Base-by-base conservation (phyloP, 345 rosid species). In the Alliaria petiolata region DNA sequence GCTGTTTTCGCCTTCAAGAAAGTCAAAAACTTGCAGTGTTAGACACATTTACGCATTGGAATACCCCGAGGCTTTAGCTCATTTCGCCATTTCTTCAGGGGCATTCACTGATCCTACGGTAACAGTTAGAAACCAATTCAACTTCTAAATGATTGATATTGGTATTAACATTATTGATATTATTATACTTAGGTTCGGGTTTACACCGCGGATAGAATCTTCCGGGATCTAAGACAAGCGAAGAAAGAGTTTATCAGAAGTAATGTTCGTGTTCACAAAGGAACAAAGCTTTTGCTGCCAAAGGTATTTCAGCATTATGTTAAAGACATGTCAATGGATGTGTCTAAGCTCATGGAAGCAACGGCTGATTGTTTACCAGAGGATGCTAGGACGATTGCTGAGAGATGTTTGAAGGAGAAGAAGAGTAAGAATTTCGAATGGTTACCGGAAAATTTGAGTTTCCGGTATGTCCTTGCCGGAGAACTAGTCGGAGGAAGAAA, bases 31-130 rank as follows among this genome's bases (percentile, higher is more conserved):
- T 1, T 82, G 85, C 58, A 85, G 71, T 73, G 59, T 44, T 6
- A 76, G 80, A 54, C 97, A 92, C 78, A 69, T 56, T 28, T 92
- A 87, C 67, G 90, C 96, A 6, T 74, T 92, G 56, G 96, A 92
- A 26, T 92, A 87, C 67, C 86, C 90, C 1, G 96, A 92, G 75
- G 90, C 92, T 1, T 89, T 87, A 42, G 93, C 89, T 70, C 96
- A 89, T 79, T 92, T 92, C 74, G 88, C 92, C 6, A 88, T 92
- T 3, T 86, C 88, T 75, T 86, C 85, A 4, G 98, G 96, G 20
- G 75, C 90, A 16, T 82, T 81, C 72, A 87, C 90, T 12, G 98
- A 87, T 70, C 96, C 96, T 6, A 77, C 54, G 84, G 96, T 89
- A 86, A 38, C 81, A 15, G 14, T 34, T 8, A 13, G 0, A 33